Conservation (phyloP, 2,329 filamentous ascomycete genomes). For the Aspergillus sp. region DNA sequence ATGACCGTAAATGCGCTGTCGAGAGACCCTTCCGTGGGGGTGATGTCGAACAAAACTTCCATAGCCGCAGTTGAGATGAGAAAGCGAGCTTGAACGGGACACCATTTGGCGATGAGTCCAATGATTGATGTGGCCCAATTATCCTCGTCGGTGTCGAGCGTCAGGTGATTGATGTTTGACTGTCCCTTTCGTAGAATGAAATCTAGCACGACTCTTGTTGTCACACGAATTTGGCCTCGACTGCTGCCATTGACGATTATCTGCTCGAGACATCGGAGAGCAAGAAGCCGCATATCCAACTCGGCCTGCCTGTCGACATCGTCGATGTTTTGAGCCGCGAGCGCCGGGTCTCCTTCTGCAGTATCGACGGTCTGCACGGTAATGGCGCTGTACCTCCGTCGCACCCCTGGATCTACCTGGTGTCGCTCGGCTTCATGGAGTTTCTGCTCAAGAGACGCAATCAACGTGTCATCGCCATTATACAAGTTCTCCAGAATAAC, state of each 20-base stretch:
- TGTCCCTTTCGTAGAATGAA: constrained; percentile 69
- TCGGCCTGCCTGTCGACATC: constrained; percentile 91
- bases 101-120: constrained; percentile 79
- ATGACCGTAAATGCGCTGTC: constrained; percentile 75
- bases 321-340: constrained; percentile 75
- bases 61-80: constrained; percentile 82
- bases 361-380: constrained; percentile 76
- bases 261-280: constrained; percentile 82
- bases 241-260: constrained; percentile 81
- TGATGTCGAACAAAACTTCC: constrained; percentile 72
- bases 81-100: constrained; percentile 92
- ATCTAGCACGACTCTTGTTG: constrained; percentile 72
- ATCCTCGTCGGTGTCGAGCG: constrained; percentile 49
- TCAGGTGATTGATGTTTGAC: constrained; percentile 52
- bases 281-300: constrained; percentile 82
- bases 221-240: constrained; percentile 76
- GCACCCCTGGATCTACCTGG: constrained; percentile 66
- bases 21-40: constrained; percentile 71
- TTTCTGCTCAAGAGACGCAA: constrained; percentile 70
- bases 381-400: constrained; percentile 76
- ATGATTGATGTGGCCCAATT: constrained; percentile 86
- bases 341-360: constrained; percentile 66
- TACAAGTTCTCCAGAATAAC: constrained; percentile 87
- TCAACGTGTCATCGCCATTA: constrained; percentile 63
- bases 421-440: constrained; percentile 70